A percentile compares a stretch with the other conserved stretches of the same genome.
phyloP scores from a whole-genome alignment of 148 eudicot species.

The Cornus controversa region DNA sequence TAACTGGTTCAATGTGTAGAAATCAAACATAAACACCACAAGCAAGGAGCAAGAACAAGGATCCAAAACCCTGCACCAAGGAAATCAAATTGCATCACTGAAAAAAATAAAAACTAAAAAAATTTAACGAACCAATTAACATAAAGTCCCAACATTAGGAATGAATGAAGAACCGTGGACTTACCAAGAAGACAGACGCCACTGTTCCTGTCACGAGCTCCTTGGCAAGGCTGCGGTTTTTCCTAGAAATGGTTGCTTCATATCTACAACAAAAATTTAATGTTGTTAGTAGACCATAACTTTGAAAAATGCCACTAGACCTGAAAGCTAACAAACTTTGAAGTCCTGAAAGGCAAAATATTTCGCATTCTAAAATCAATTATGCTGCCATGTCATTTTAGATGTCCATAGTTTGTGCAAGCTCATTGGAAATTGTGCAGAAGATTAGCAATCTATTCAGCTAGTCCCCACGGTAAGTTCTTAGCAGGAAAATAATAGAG shows the following conservation, averaged over 20 bases:
- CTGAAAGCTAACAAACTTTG: background rate
- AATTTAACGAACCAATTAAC: too few relatives aligned
- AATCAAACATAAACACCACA: slow-evolving; percentile 85
- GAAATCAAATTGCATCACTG: slow-evolving; percentile 3
- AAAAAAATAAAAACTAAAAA: background rate
- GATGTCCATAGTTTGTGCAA: background rate
- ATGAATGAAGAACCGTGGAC: slow-evolving; percentile 5
- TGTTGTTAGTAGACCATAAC: background rate
- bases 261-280: slow-evolving; percentile 50
- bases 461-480: too few relatives aligned
- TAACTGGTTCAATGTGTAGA: background rate
- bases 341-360: background rate
- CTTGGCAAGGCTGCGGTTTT: slow-evolving; percentile 79
- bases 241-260: slow-evolving; percentile 91
- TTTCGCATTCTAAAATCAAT: background rate
- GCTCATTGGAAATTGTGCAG: background rate
- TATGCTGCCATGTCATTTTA: background rate
- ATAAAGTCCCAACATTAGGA: slow-evolving; percentile 6
- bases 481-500: too few relatives aligned
- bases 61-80: slow-evolving; percentile 90
- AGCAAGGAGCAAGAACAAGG: slow-evolving; percentile 88
- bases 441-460: too few relatives aligned
- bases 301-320: background rate
- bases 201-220: slow-evolving; percentile 81
- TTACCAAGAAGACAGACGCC: slow-evolving; percentile 94